Base-by-base conservation (phyloP, 1,284 basidiomycete genomes). In the Rhodotorula sp. region DNA sequence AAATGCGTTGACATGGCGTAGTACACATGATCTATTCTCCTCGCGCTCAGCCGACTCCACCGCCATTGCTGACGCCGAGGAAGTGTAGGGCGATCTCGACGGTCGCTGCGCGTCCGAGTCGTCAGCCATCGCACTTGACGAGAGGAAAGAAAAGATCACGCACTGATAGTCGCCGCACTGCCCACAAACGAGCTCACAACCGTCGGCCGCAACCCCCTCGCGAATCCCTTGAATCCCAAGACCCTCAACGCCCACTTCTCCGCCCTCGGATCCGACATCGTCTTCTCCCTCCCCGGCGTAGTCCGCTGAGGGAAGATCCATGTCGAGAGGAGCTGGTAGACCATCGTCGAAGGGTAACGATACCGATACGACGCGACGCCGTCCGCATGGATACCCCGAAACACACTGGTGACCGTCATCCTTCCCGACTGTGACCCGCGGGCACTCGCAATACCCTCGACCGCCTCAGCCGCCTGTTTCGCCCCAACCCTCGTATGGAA, bases 141-240 rank as follows among this genome's bases (percentile, higher is more conserved):
- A 19, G 44, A 34, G 11, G 22, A 8, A 4, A 34, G n/a, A 52
- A 34, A 29, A 13, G 20, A n/a, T 32, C 51, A 74, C 70, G 67
- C 68, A 69, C 70, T 76, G 66, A 77, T 77, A 10, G 76, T 77
- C 30, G 73, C 76, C 39, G 74, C 76, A 54, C 75, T 75, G 22
- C 76, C 75, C 17, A 77, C 76, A 56, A 77, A 77, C 39, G 68
- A 69, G 47, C 76, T 76, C 2, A 73, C 72, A 6, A 77, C 64
- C 17, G 76, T 77, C 62, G 76, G 74, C 57, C 72, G 52, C 34
- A 76, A 36, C 24, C 76, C 76, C 34, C 47, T 72, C 46, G 67
- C 58, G 46, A 77, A 77, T 29, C 71, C 76, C 49, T 62, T 68
- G 48, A 73, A 34, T 15, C 75, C 75, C 36, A 70, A 30, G n/a